These are phyloP conservation scores for Lathyrus sativus DNA, from an alignment of 306 rosid species.

Conservation along the genomic window DNA sequence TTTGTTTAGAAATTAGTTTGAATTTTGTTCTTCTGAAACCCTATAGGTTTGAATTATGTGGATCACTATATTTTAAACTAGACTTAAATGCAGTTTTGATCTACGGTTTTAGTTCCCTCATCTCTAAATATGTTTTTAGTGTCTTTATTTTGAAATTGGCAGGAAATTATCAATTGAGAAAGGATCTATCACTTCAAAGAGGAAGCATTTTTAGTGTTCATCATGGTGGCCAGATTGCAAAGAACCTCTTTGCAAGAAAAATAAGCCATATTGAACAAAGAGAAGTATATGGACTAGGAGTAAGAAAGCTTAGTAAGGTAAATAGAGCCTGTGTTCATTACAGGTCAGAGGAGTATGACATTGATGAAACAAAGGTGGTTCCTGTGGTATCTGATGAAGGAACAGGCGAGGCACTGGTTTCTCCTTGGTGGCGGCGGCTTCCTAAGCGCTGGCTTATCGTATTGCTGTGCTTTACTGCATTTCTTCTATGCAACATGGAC, in stretches of 20 bases:
- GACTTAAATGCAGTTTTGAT: not conserved
- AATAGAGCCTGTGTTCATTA: slow-evolving; percentile 51
- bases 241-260: slow-evolving; percentile 33
- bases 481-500: slow-evolving; percentile 81
- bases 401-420: slow-evolving; percentile 49
- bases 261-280: slow-evolving; percentile 31
- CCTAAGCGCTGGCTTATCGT: slow-evolving; percentile 85
- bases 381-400: slow-evolving; percentile 49
- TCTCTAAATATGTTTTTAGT: not conserved
- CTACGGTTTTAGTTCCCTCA: not conserved
- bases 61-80: not conserved
- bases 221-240: slow-evolving; percentile 38
- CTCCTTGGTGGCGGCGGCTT: slow-evolving; percentile 60
- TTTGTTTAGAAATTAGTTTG: slow-evolving; percentile 2
- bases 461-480: slow-evolving; percentile 64
- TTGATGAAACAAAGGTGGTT: slow-evolving; percentile 49
- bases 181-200: slow-evolving; percentile 36
- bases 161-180: slow-evolving; percentile 52
- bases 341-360: slow-evolving; percentile 65
- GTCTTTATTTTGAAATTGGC: slow-evolving; percentile 39
- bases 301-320: slow-evolving; percentile 33
- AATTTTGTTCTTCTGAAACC: slow-evolving; percentile 15
- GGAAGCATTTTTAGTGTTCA: slow-evolving; percentile 37
- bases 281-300: slow-evolving; percentile 30
- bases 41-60: slow-evolving; percentile 8